Evolutionary conservation across 2,329 filamentous ascomycete species (phyloP).

Genomic region (Graphiopsis chlorocephala): DNA sequence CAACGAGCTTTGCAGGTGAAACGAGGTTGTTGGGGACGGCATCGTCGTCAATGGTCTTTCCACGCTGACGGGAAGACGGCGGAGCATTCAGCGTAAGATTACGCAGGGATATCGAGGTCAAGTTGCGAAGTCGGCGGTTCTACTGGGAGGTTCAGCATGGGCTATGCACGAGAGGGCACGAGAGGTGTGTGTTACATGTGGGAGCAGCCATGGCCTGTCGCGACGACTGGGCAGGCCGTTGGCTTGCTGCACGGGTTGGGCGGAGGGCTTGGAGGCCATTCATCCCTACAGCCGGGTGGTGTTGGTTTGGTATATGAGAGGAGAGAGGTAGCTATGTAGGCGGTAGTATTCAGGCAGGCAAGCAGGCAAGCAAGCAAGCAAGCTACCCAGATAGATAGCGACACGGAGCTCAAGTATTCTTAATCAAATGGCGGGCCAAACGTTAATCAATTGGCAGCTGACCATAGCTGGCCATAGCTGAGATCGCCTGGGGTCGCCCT

Average conservation of each 20-base stretch:
- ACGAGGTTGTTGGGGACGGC: constrained; percentile 65
- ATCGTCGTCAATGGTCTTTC: constrained; percentile 72
- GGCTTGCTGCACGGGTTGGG: constrained; percentile 8
- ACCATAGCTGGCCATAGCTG: neutral
- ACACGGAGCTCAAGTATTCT: neutral
- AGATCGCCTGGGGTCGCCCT: neutral
- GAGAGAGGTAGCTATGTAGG: neutral
- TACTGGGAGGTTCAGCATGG: constrained; percentile 36
- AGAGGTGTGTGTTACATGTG: constrained; percentile 42
- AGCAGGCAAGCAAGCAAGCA: neutral
- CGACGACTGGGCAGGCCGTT: constrained; percentile 32
- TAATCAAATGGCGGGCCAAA: constrained; percentile 1
- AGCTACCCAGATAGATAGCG: neutral
- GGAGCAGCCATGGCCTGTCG: constrained; percentile 51
- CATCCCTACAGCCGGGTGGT: constrained; percentile 17
- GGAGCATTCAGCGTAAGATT: constrained; percentile 70
- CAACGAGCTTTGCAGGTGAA: constrained; percentile 64
- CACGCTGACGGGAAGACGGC: constrained; percentile 43
- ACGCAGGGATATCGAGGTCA: constrained; percentile 81
- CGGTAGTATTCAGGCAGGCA: neutral
- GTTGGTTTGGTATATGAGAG: neutral
- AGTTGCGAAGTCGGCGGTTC: constrained; percentile 85
- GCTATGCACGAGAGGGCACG: neutral
- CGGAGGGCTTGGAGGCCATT: constrained; percentile 21
- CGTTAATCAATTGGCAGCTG: constrained; percentile 13